Evolutionary conservation across 1,139 yeast genomes (phyloP).

Genomic region (Lipomyces yarrowii): DNA sequence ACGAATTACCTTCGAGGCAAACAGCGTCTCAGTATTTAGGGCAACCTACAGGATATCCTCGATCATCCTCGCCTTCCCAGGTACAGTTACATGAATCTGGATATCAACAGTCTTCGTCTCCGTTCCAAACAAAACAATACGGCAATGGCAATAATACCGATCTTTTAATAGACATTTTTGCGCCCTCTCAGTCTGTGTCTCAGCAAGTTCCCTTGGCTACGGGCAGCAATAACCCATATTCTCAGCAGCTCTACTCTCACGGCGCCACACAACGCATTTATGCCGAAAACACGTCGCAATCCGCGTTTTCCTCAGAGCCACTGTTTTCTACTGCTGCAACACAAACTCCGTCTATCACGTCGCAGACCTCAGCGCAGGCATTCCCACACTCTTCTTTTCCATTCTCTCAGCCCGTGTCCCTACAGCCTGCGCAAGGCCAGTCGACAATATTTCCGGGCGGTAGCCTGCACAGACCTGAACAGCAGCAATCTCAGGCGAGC

Average conservation of each 20-base stretch:
- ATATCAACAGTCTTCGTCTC: not conserved
- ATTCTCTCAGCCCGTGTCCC: not conserved
- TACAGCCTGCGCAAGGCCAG: not conserved
- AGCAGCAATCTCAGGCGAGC: conserved; percentile 12
- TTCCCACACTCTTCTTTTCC: not conserved
- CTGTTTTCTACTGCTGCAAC: conserved; percentile 12
- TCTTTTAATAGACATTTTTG: conserved; percentile 3
- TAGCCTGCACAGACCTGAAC: conserved; percentile 34
- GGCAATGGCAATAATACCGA: conserved; percentile 16
- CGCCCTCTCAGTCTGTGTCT: not conserved
- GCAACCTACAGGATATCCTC: not conserved
- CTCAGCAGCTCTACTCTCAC: conserved; percentile 16
- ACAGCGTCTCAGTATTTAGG: not conserved
- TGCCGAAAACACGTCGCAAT: conserved; percentile 1
- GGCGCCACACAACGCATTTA: not conserved
- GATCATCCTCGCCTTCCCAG: not conserved
- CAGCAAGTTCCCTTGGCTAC: not conserved
- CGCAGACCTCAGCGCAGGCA: not conserved
- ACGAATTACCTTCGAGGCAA: not conserved
- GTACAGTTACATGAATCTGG: not conserved
- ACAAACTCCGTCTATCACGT: not conserved
- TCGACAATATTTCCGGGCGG: not conserved
- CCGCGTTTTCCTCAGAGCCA: conserved; percentile 39
- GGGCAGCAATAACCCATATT: conserved; percentile 40
- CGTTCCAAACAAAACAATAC: conserved; percentile 8